Evolutionary conservation across 2,329 filamentous ascomycete genomes (phyloP), one percentile per base, ranked within the genome.

Genomic region (Fusarium sp.): DNA sequence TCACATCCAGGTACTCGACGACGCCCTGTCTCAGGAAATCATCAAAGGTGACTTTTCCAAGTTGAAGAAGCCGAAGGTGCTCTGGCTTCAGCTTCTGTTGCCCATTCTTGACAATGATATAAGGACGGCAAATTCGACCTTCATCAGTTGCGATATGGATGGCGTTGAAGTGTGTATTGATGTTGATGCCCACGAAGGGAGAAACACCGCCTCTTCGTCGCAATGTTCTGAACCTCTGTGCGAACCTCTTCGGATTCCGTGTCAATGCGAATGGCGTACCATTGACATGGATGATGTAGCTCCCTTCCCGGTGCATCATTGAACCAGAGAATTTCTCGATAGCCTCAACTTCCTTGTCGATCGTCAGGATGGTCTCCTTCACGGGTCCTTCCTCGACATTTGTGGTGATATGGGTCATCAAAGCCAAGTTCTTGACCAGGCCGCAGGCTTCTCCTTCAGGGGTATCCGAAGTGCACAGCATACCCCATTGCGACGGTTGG

Each of bases 331-430:
- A 90, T 76, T 89, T 88, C 38, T 92, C 92, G 59, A 97, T 90
- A 5, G 92, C 91, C 73, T 93, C 91, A 36, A 97, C 93, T 66
- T 96, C 94, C 4, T 94, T 93, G 52, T 97, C 95, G 29, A 98
- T 88, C 65, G 94, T 92, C 80, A 95, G 97, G 2, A 98, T 92
- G 81, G 97, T 91, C 78, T 94, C 92, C 78, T 92, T 93, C 18
- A 99, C 94, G 1, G 97, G 95, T 20, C 91, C 94, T 81, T 98
- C 97, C 66, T 98, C 95, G 66, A 97, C 95, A 74, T 98, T 95
- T 2, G 97, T 99, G 1, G 97, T 99, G 77, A 99, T 98, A 80
- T 99, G 97, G 61, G 97, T 99, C 97, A 99, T 99, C 66, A 99
- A 87, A 10, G 97, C 97, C 86, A 99, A 84, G 80, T 99, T 99